Evolutionary conservation across 2,329 filamentous ascomycete species (phyloP).

Genomic region (Diaporthe batatas): DNA sequence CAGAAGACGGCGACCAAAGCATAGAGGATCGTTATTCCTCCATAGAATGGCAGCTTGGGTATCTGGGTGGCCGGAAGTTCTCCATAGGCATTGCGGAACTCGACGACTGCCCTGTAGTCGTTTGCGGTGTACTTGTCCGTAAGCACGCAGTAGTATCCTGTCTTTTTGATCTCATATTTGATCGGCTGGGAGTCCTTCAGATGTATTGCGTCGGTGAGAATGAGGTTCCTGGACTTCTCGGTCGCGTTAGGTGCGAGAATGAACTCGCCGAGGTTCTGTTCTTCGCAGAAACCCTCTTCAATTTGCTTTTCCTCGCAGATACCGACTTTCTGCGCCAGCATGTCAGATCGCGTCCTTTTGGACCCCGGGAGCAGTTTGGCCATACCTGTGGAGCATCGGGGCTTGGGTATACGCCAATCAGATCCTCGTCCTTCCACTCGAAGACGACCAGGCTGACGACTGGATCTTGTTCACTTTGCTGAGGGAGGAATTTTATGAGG

Average conservation of each 20-base stretch:
- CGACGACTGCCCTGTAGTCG: slow-evolving; percentile 84
- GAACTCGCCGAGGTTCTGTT: slow-evolving; percentile 85
- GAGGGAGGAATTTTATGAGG: slow-evolving; percentile 80
- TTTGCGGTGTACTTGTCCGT: slow-evolving; percentile 77
- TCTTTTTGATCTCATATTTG: slow-evolving; percentile 88
- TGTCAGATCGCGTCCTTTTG: slow-evolving; percentile 49
- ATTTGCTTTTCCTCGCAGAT: slow-evolving; percentile 84
- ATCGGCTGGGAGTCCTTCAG: slow-evolving; percentile 80
- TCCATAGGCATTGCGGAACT: slow-evolving; percentile 96
- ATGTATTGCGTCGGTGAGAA: slow-evolving; percentile 85
- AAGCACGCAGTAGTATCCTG: slow-evolving; percentile 95
- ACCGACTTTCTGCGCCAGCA: slow-evolving; percentile 52
- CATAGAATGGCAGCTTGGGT: slow-evolving; percentile 96
- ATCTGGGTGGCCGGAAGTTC: slow-evolving; percentile 96
- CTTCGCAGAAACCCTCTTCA: slow-evolving; percentile 77
- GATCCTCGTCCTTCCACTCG: slow-evolving; percentile 88
- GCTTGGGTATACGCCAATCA: slow-evolving; percentile 78
- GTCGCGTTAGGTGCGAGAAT: slow-evolving; percentile 84
- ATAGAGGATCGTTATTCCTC: slow-evolving; percentile 93
- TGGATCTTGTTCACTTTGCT: slow-evolving; percentile 75
- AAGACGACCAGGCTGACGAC: slow-evolving; percentile 90
- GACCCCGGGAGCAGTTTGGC: slow-evolving; percentile 32
- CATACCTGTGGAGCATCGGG: slow-evolving; percentile 67
- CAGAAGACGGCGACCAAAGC: slow-evolving; percentile 89
- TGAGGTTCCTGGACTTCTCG: slow-evolving; percentile 75